Conservation (phyloP, 306 rosid species). For the Fagus sylvatica region DNA sequence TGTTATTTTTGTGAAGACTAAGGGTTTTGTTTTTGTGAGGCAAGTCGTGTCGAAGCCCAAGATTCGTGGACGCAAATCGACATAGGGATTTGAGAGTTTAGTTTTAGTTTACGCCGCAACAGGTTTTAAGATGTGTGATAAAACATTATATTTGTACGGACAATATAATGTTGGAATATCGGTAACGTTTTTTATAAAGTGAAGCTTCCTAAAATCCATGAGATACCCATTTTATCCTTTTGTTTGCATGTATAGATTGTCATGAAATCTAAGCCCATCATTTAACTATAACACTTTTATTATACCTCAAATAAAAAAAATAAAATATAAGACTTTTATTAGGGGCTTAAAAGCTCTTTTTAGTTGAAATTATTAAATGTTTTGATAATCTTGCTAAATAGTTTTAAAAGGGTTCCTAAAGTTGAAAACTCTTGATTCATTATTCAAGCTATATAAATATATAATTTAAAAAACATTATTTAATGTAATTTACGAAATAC, state of each 20-base stretch:
- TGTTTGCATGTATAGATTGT: neutral
- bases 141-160: slow-evolving; percentile 25
- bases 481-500: too few relatives aligned
- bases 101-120: slow-evolving; percentile 14
- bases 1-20: neutral
- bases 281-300: too few relatives aligned
- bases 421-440: too few relatives aligned
- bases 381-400: too few relatives aligned
- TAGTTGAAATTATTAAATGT: too few relatives aligned
- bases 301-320: too few relatives aligned
- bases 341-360: too few relatives aligned
- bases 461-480: too few relatives aligned
- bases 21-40: neutral
- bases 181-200: neutral
- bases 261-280: too few relatives aligned
- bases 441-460: too few relatives aligned
- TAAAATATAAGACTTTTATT: too few relatives aligned
- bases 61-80: slow-evolving; percentile 59
- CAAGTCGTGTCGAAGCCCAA: slow-evolving; percentile 27
- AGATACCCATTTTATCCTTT: slow-evolving; percentile 1
- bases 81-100: slow-evolving; percentile 48
- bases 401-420: too few relatives aligned
- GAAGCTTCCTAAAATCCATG: neutral
- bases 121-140: neutral
- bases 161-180: slow-evolving; percentile 17